A percentile compares a stretch with the other conserved stretches of the same genome.
Evolutionary conservation across 192 early-diverging fungal genomes (phyloP).

Genomic region (Funneliformis mosseae): DNA sequence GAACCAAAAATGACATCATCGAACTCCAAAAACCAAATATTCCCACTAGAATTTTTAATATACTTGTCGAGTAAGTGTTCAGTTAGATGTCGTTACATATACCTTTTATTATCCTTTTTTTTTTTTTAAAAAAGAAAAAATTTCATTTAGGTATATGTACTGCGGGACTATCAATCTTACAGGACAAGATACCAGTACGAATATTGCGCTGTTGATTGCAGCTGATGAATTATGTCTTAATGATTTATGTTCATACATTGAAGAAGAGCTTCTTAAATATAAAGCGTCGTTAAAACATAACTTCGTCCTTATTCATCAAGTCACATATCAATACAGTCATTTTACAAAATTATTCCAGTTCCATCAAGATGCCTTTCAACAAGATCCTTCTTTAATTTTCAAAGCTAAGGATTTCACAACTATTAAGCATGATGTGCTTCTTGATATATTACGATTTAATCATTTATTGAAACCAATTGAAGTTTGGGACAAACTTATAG

Average conservation of each 20-base stretch:
- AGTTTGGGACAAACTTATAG: background rate
- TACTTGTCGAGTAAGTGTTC: background rate
- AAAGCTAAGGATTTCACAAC: background rate
- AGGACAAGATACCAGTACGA: background rate
- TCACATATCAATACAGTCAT: background rate
- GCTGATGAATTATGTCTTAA: conserved; percentile 5
- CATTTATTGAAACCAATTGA: background rate
- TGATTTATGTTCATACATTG: background rate
- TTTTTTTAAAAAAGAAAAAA: background rate
- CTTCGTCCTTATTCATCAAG: background rate
- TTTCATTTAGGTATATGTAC: background rate
- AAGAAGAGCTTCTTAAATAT: background rate
- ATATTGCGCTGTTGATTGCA: background rate
- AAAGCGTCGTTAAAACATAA: background rate
- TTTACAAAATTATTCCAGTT: background rate
- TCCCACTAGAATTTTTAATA: background rate
- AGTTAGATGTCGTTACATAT: background rate
- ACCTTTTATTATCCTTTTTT: background rate
- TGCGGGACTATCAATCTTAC: background rate
- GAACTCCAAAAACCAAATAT: conserved; percentile 4
- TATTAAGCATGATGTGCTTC: background rate
- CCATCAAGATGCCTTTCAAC: background rate
- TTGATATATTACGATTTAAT: background rate
- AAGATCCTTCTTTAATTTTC: background rate
- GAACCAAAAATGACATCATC: background rate